phyloP scores from a whole-genome alignment of 495 filamentous ascomycete species.

The Evernia prunastri region DNA sequence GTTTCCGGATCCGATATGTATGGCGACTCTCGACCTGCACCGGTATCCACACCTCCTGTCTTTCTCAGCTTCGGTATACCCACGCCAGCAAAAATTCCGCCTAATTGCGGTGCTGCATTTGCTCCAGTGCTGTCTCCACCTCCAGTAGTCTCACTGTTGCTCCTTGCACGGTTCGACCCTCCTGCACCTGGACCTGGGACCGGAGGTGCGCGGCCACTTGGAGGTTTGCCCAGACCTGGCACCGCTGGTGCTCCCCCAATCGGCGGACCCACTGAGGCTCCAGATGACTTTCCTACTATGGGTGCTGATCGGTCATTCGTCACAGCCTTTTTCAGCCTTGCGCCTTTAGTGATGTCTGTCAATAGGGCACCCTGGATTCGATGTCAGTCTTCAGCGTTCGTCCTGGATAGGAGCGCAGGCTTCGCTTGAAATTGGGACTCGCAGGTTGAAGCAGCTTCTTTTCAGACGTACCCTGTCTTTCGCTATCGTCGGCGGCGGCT shows the following conservation, averaged over 20 bases:
- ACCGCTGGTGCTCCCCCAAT: constrained; percentile 74
- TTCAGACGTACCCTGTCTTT: constrained; percentile 50
- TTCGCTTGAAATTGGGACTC: neutral
- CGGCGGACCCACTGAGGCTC: constrained; percentile 51
- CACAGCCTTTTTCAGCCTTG: constrained; percentile 72
- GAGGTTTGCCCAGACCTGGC: constrained; percentile 58
- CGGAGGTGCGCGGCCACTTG: constrained; percentile 68
- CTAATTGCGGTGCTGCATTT: constrained; percentile 71
- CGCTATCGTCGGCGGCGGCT: constrained; percentile 41
- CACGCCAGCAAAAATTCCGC: constrained; percentile 74
- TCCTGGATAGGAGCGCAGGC: neutral
- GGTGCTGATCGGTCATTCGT: constrained; percentile 95
- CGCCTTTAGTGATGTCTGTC: constrained; percentile 80
- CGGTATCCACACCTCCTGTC: constrained; percentile 83
- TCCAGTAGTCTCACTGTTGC: constrained; percentile 66
- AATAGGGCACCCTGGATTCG: constrained; percentile 71
- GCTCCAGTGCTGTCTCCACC: constrained; percentile 35
- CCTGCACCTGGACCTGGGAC: constrained; percentile 47
- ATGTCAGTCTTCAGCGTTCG: constrained; percentile 21
- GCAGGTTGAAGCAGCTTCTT: neutral
- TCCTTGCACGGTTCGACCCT: constrained; percentile 59
- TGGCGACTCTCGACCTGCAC: constrained; percentile 67
- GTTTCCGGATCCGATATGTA: constrained; percentile 76
- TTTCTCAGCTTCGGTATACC: constrained; percentile 94
- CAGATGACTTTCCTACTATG: constrained; percentile 49